Percentiles rank a stretch among this genome's conserved stretches.
These are phyloP conservation scores for Suaeda aralocaspica DNA, from an alignment of 148 eudicot species.

Conservation along the genomic window DNA sequence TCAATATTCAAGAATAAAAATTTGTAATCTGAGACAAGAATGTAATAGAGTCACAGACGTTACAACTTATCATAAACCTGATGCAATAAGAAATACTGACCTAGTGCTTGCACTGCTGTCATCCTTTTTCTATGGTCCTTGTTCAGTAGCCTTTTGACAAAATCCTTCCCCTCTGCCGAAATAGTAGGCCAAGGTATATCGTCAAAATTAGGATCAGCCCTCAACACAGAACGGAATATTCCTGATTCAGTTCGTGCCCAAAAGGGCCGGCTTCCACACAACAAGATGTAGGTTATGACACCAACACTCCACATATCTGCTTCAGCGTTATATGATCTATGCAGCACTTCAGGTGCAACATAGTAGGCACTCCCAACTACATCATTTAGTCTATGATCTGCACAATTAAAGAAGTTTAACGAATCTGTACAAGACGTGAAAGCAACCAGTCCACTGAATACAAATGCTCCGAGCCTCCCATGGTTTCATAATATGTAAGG, in stretches of 20 bases:
- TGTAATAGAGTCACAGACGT: background rate
- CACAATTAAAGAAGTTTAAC: conserved; percentile 20
- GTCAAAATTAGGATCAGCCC: conserved; percentile 83
- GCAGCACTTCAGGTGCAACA: conserved; percentile 98
- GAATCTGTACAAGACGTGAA: background rate
- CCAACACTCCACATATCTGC: conserved; percentile 98
- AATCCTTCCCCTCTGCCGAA: conserved; percentile 81
- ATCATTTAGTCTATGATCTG: conserved; percentile 92
- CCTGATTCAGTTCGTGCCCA: conserved; percentile 99
- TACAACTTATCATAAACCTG: background rate
- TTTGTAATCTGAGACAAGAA: too few relatives aligned
- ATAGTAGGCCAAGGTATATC: conserved; percentile 91
- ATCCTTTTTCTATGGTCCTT: conserved; percentile 97
- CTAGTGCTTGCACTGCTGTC: conserved; percentile 92
- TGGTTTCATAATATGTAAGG: too few relatives aligned
- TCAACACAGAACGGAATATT: conserved; percentile 82
- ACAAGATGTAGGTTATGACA: conserved; percentile 84
- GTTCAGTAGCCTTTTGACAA: conserved; percentile 81
- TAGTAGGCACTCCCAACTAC: conserved; percentile 99
- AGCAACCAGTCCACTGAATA: too few relatives aligned
- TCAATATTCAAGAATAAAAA: background rate
- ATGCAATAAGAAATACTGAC: conserved; percentile 35
- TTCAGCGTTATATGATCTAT: conserved; percentile 85
- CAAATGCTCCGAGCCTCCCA: too few relatives aligned
- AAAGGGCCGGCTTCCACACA: conserved; percentile 98